Evolutionary conservation across 2,329 filamentous ascomycete genomes (phyloP).

Genomic region (Colletotrichum shisoi): DNA sequence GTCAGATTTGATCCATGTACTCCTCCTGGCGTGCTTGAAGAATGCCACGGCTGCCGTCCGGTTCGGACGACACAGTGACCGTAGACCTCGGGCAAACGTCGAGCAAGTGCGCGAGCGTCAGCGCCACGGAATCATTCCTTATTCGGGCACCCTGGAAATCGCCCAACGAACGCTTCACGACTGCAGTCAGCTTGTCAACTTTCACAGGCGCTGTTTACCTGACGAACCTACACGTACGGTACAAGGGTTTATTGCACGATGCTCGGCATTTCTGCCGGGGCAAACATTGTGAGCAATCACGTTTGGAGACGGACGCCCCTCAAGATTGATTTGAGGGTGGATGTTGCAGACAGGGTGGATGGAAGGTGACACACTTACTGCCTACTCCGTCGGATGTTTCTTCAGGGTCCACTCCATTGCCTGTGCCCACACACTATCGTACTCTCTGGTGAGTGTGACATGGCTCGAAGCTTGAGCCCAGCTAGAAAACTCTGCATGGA

Average conservation of each 20-base stretch:
- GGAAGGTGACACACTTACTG: slow-evolving; percentile 34
- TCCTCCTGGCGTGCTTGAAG: slow-evolving; percentile 32
- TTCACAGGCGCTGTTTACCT: background rate
- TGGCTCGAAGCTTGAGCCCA: slow-evolving; percentile 36
- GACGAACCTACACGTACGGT: background rate
- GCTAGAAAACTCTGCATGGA: slow-evolving; percentile 38
- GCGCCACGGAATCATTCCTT: background rate
- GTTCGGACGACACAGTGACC: slow-evolving; percentile 37
- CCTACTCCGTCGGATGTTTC: slow-evolving; percentile 34
- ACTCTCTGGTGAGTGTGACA: slow-evolving; percentile 10
- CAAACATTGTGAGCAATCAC: slow-evolving; percentile 23
- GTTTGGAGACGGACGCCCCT: slow-evolving; percentile 21
- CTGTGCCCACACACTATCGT: slow-evolving; percentile 25
- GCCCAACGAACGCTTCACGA: background rate
- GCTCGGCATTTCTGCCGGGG: slow-evolving; percentile 3
- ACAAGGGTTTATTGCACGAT: background rate
- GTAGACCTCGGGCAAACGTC: slow-evolving; percentile 14
- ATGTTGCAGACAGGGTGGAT: slow-evolving; percentile 18
- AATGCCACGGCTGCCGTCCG: slow-evolving; percentile 27
- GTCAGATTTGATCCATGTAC: slow-evolving; percentile 28
- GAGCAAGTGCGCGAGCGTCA: slow-evolving; percentile 12
- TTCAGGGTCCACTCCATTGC: slow-evolving; percentile 33
- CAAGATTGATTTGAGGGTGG: slow-evolving; percentile 11
- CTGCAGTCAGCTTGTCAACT: background rate
- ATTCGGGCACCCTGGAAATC: background rate